Evolutionary conservation across 495 filamentous ascomycete genomes (phyloP), one percentile per base, ranked within the genome.

Genomic region (Clohesyomyces aquaticus): DNA sequence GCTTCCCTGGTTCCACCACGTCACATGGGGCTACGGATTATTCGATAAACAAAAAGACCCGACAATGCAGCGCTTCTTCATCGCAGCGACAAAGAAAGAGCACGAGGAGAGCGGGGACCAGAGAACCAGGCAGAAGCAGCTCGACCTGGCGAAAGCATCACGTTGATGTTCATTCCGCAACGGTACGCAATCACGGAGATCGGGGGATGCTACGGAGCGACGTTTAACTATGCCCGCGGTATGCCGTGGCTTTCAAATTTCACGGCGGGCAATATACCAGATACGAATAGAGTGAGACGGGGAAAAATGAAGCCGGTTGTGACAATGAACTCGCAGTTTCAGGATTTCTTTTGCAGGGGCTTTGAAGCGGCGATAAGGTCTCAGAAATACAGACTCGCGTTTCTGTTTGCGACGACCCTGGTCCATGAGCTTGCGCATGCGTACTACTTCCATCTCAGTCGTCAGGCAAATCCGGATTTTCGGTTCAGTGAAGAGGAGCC

Each of bases 381-480:
- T 4, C 16, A 38, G 14, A 14, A 41, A 29, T 67, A 67, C 46
- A 22, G 64, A 18, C 45, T 47, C 4, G 12, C 10, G 23, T 67
- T 61, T 28, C 18, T 67, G n/a, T 57, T 67, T n/a, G 51, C 52
- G 9, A 9, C 12, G 10, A 62, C 64, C 2, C 2, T 67, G 4
- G 41, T 61, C 8, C 64, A 67, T 38, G 64, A 67, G 35, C 12
- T 55, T 28, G 59, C 52, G 4, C 64, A 67, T 38, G 64, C 64
- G 4, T 62, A 67, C 23, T 62, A n/a, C 10, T 43, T 43, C 3
- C 58, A 11, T n/a, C 32, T 59, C 11, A 46, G 47, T 8, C 54
- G 52, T 8, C 21, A 47, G 4, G 8, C 11, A 1, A 42, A 43
- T 14, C 16, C 22, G n/a, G 46, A 60, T n/a, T n/a, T n/a, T n/a